Percentiles rank a stretch among this genome's conserved stretches.
Conservation (phyloP, 176 grass and related monocot species). For the Oryza australiensis region DNA sequence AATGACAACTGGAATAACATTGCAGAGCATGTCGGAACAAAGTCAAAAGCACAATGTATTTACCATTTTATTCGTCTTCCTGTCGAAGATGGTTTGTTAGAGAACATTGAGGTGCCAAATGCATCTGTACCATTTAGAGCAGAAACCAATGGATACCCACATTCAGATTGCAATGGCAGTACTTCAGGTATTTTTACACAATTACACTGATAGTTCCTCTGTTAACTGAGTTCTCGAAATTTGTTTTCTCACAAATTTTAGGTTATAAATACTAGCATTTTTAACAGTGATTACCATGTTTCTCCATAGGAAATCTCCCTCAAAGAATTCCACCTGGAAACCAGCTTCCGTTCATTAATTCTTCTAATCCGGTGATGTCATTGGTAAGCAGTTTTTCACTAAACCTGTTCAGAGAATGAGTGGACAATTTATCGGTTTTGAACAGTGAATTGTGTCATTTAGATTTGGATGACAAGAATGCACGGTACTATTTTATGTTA, state of each 20-base stretch:
- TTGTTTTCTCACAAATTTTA: constrained; percentile 9
- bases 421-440: not conserved
- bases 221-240: constrained; percentile 6
- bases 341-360: constrained; percentile 84
- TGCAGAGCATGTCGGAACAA: constrained; percentile 81
- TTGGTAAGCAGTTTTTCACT: constrained; percentile 55
- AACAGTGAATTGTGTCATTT: not conserved
- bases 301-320: constrained; percentile 33
- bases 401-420: not conserved
- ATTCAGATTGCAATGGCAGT: constrained; percentile 52
- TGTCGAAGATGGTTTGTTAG: constrained; percentile 74
- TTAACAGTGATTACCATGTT: constrained; percentile 25
- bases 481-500: not conserved
- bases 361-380: constrained; percentile 96
- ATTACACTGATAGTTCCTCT: constrained; percentile 11
- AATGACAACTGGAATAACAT: constrained; percentile 87
- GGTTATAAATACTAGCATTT: not conserved
- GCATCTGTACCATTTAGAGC: constrained; percentile 20
- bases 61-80: constrained; percentile 94
- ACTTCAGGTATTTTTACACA: constrained; percentile 54
- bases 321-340: constrained; percentile 49
- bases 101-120: constrained; percentile 73
- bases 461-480: not conserved
- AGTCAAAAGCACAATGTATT: constrained; percentile 97
- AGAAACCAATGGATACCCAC: constrained; percentile 37